phyloP scores from a whole-genome alignment of 1,284 basidiomycete genomes.

The Porogramme epimiltina region DNA sequence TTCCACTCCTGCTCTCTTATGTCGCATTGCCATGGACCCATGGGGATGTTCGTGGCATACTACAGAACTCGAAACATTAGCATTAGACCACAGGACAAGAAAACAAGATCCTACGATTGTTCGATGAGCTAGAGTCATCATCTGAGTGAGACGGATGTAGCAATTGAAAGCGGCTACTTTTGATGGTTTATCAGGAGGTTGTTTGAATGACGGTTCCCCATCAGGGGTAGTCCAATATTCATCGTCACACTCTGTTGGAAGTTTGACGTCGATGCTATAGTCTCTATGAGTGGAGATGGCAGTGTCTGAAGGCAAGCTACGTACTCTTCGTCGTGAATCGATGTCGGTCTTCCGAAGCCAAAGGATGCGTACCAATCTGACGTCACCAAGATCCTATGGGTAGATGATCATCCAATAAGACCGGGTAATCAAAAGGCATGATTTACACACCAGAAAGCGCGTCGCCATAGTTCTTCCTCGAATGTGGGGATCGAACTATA shows the following conservation, averaged over 20 bases:
- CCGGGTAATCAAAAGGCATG: neutral
- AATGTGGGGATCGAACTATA: conserved; percentile 28
- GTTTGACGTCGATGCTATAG: conserved; percentile 62
- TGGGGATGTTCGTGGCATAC: conserved; percentile 25
- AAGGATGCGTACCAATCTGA: conserved; percentile 67
- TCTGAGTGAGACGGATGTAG: conserved; percentile 60
- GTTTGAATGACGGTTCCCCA: conserved; percentile 45
- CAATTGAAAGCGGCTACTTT: conserved; percentile 57
- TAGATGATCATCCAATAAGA: neutral
- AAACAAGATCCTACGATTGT: conserved; percentile 51
- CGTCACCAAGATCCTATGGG: conserved; percentile 56
- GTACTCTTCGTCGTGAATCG: conserved; percentile 84
- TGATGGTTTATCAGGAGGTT: conserved; percentile 55
- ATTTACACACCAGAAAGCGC: conserved; percentile 68
- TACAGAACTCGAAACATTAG: neutral
- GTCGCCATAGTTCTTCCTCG: conserved; percentile 57
- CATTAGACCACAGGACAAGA: neutral
- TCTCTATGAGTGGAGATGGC: neutral
- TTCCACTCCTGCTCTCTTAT: conserved; percentile 25
- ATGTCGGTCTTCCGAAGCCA: conserved; percentile 78
- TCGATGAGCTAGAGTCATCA: conserved; percentile 61
- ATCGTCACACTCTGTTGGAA: conserved; percentile 71
- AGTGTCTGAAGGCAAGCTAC: conserved; percentile 25
- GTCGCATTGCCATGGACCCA: conserved; percentile 16
- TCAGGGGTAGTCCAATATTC: conserved; percentile 63